Evolutionary conservation across 1,139 yeast genomes (phyloP).

Genomic region (Saccharomyces pastorianus): DNA sequence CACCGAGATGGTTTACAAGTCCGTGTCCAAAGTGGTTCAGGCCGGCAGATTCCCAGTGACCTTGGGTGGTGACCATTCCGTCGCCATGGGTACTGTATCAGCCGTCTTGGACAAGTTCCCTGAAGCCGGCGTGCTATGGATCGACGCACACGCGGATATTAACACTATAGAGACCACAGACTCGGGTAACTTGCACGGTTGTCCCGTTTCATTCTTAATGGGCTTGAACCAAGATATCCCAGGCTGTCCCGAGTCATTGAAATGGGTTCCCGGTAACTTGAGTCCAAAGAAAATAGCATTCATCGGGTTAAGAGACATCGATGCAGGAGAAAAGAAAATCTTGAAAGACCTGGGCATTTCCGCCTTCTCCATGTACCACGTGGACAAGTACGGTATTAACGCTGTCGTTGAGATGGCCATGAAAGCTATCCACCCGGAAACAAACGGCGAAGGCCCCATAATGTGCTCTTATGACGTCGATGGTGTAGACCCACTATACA

Average conservation of each 20-base stretch:
- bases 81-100: slow-evolving; percentile 87
- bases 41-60: slow-evolving; percentile 64
- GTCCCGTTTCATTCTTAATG: slow-evolving; percentile 86
- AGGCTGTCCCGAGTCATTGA: slow-evolving; percentile 56
- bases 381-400: slow-evolving; percentile 89
- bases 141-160: slow-evolving; percentile 96
- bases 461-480: slow-evolving; percentile 94
- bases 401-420: slow-evolving; percentile 89
- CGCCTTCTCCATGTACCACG: slow-evolving; percentile 92
- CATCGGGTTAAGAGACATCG: slow-evolving; percentile 92
- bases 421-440: slow-evolving; percentile 51
- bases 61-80: slow-evolving; percentile 94
- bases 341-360: slow-evolving; percentile 64
- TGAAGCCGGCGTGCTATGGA: slow-evolving; percentile 87
- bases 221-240: slow-evolving; percentile 52
- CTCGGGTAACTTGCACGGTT: slow-evolving; percentile 91
- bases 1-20: slow-evolving; percentile 52
- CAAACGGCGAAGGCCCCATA: slow-evolving; percentile 62
- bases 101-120: slow-evolving; percentile 77
- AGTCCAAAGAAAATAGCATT: slow-evolving; percentile 71
- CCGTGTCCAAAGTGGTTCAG: slow-evolving; percentile 44
- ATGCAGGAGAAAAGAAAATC: slow-evolving; percentile 71
- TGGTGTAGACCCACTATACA: slow-evolving; percentile 89
- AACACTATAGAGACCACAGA: slow-evolving; percentile 83
- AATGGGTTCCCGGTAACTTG: slow-evolving; percentile 70